Evolutionary conservation across 306 rosid genomes (phyloP).

Genomic region (Psophocarpus tetragonolobus): DNA sequence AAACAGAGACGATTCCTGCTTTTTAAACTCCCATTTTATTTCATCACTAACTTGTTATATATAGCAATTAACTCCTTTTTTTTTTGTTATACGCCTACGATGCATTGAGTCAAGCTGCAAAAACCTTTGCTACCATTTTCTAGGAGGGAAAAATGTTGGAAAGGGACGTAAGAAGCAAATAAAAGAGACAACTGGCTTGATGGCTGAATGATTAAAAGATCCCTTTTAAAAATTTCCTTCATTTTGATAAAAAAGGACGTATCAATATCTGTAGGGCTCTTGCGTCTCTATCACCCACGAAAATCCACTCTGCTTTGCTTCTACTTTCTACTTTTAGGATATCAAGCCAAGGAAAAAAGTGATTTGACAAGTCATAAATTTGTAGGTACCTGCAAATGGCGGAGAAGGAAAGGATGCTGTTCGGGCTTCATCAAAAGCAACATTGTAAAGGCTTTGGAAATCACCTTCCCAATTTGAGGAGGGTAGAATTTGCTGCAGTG

Average conservation of each 20-base stretch:
- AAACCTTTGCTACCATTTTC: constrained; percentile 20
- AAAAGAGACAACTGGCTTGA: constrained; percentile 13
- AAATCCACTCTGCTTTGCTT: constrained; percentile 36
- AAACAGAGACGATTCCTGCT: background rate
- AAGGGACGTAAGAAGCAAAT: background rate
- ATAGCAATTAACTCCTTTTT: background rate
- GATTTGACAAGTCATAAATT: constrained; percentile 34
- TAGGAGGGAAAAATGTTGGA: background rate
- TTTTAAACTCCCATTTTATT: background rate
- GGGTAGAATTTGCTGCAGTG: constrained; percentile 61
- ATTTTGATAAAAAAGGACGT: constrained; percentile 35
- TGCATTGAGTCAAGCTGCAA: constrained; percentile 36
- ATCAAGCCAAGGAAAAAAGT: constrained; percentile 24
- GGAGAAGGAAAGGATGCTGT: constrained; percentile 53
- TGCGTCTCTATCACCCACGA: constrained; percentile 34
- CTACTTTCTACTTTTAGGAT: constrained; percentile 30
- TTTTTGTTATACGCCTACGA: background rate
- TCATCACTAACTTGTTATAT: background rate
- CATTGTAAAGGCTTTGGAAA: constrained; percentile 52
- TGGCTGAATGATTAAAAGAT: constrained; percentile 16
- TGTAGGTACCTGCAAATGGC: constrained; percentile 65
- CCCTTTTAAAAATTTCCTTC: background rate
- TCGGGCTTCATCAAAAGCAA: constrained; percentile 60
- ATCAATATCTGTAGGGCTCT: constrained; percentile 38
- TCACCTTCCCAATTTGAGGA: constrained; percentile 66